phyloP scores from a whole-genome alignment of 2,329 filamentous ascomycete species.

The Zymoseptoria ardabiliae region DNA sequence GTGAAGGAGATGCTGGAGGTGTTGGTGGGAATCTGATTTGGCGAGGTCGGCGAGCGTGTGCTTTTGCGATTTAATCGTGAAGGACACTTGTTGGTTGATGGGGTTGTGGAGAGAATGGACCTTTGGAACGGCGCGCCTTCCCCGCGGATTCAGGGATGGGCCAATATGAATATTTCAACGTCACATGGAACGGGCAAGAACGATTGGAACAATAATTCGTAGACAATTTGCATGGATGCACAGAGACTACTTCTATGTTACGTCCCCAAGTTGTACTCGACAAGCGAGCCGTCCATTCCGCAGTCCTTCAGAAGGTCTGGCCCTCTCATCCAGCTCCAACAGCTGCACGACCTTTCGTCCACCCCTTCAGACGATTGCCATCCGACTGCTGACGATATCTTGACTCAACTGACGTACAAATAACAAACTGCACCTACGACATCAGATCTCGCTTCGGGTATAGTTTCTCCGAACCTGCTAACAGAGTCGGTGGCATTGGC shows the following conservation, averaged over 20 bases:
- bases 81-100: not conserved
- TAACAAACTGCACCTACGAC: not conserved
- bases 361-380: not conserved
- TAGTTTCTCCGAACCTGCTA: not conserved
- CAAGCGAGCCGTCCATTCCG: not conserved
- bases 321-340: no score
- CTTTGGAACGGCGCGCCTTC: not conserved
- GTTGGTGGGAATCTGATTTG: not conserved
- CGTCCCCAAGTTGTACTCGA: not conserved
- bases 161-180: not conserved
- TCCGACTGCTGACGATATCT: not conserved
- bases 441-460: not conserved
- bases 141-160: not conserved
- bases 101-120: not conserved
- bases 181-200: not conserved
- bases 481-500: not conserved
- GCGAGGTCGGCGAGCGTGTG: not conserved
- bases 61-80: not conserved
- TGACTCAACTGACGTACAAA: not conserved
- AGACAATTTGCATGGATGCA: no score
- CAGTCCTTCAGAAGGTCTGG: no score
- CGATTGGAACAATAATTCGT: no score
- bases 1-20: constrained; percentile 8
- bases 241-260: not conserved
- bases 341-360: not conserved